Base-by-base conservation (phyloP, 257 asterid genomes). In the Ehretia macrophylla region DNA sequence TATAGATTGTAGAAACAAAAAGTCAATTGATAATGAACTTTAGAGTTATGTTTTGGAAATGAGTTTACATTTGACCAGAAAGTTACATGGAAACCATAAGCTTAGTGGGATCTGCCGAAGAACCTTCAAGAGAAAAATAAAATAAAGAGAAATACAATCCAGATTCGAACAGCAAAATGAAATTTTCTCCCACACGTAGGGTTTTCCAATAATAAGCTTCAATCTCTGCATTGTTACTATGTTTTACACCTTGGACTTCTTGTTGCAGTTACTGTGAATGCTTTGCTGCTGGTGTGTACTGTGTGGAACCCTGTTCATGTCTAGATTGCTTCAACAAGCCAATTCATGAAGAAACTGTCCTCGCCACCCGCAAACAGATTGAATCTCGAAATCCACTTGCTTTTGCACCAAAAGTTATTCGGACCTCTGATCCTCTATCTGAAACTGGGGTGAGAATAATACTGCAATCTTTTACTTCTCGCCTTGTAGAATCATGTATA, bases 341-440 rank as follows among this genome's bases (percentile, higher is more conserved):
- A 14, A 68, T 81, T 67, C 96, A 92, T n/a, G 99, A 86, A 76
- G 99, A 85, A 50, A 92, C 95, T 2, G 99, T 92, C 56, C 95
- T 88, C 58, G 91, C 88, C 45, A 86, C 97, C 13, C 99, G 99
- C 67, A 92, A 85, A 60, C 99, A 86, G 69, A 92, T 92, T 1
- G 97, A 88, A 75, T 92, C 97, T 4, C 77, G 99, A 71, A 92
- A 92, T 68, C 99, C 99, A 39, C 97, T 92, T 73, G 99, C 99
- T 18, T 92, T 92, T 74, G 97, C 97, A 57, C 99, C 99, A 48
- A 92, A 87, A 80, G 97, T 92, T 71, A 84, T 88, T 47, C 64
- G 84, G 63, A 76, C 78, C 12, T 52, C 88, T 5, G 93, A 86
- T 67, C 64, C 85, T 4, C 19, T 68, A 38, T 51, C 79, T 53